These are phyloP conservation scores for Melampsora larici-populina DNA, from an alignment of 1,284 basidiomycete species.

Conservation along the genomic window DNA sequence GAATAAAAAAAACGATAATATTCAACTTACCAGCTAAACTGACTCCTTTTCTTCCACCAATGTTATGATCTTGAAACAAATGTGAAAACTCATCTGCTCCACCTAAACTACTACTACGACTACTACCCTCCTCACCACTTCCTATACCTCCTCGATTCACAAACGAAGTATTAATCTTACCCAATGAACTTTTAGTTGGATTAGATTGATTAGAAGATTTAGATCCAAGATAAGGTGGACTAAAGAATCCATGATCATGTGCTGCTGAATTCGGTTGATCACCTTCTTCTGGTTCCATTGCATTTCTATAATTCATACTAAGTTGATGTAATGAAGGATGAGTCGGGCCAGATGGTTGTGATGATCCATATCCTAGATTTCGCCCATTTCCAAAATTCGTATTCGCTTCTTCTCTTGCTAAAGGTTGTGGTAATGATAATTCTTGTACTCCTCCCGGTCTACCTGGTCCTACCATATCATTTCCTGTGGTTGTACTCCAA, in stretches of 20 bases:
- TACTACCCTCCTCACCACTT: background rate
- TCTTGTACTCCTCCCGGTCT: slow-evolving; percentile 20
- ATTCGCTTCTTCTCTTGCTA: slow-evolving; percentile 36
- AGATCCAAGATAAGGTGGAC: background rate
- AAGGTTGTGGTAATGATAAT: slow-evolving; percentile 39
- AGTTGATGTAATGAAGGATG: slow-evolving; percentile 12
- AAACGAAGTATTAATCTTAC: too few relatives aligned
- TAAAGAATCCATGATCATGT: background rate
- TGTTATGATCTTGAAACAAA: slow-evolving; percentile 1
- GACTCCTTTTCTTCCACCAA: background rate
- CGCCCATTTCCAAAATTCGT: background rate
- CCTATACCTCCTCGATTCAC: too few relatives aligned
- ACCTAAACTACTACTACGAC: background rate
- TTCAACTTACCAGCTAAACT: slow-evolving; percentile 1
- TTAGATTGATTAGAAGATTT: too few relatives aligned
- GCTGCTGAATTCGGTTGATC: background rate
- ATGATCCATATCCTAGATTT: background rate
- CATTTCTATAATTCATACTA: background rate
- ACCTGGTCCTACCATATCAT: slow-evolving; percentile 4
- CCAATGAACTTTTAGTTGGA: too few relatives aligned
- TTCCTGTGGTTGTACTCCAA: slow-evolving; percentile 32
- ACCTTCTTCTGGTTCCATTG: background rate
- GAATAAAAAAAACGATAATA: background rate
- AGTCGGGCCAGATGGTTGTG: background rate
- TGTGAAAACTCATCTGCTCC: background rate